A percentile compares a stretch with the other conserved stretches of the same genome.
Evolutionary conservation across 495 filamentous ascomycete species (phyloP).

Genomic region (Penicillium samsonianum): DNA sequence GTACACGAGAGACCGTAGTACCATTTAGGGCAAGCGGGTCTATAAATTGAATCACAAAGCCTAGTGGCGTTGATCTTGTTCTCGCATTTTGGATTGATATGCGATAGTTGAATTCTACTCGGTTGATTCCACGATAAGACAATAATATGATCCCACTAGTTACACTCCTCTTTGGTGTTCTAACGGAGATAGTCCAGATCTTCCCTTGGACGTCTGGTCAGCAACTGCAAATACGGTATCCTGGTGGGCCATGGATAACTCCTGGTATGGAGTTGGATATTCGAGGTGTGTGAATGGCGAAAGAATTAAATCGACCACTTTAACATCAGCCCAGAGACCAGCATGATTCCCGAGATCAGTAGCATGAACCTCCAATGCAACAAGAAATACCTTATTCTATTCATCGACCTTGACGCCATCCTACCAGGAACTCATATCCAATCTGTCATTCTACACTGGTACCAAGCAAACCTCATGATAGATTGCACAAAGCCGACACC

Average conservation of each 20-base stretch:
- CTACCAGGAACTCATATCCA: slow-evolving; percentile 20
- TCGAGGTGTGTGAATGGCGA: slow-evolving; percentile 9
- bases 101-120: background rate
- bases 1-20: background rate
- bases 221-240: slow-evolving; percentile 19
- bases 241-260: slow-evolving; percentile 11
- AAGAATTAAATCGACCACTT: slow-evolving; percentile 5
- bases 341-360: slow-evolving; percentile 25
- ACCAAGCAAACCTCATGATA: slow-evolving; percentile 30
- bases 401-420: slow-evolving; percentile 42
- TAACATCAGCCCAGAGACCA: slow-evolving; percentile 19
- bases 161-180: background rate
- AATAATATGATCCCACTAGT: background rate
- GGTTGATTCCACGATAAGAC: background rate
- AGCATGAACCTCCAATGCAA: slow-evolving; percentile 13
- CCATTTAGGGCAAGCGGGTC: background rate
- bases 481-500: slow-evolving; percentile 7
- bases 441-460: slow-evolving; percentile 43
- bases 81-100: background rate
- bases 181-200: slow-evolving; percentile 1
- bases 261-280: slow-evolving; percentile 19
- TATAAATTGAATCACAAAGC: background rate
- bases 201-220: slow-evolving; percentile 4
- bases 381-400: slow-evolving; percentile 30
- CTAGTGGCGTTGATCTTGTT: background rate